phyloP scores from a whole-genome alignment of 345 rosid species.

The Hibiscus mutabilis region DNA sequence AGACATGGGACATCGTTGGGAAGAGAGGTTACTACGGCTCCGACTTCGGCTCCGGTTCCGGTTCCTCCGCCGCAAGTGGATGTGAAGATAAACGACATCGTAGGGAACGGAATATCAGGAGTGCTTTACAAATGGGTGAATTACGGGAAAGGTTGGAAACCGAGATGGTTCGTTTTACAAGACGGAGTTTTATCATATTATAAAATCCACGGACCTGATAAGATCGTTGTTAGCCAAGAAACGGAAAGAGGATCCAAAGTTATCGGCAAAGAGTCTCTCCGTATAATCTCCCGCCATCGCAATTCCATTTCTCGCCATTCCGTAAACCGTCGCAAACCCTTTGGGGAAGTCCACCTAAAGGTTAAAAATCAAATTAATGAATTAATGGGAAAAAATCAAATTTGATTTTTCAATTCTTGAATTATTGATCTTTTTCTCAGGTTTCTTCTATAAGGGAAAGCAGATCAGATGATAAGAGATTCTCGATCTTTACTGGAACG shows the following conservation, averaged over 20 bases:
- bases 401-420: background rate
- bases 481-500: slow-evolving; percentile 88
- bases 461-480: slow-evolving; percentile 89
- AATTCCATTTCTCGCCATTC: slow-evolving; percentile 12
- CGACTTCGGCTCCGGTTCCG: background rate
- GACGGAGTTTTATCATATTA: slow-evolving; percentile 94
- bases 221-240: slow-evolving; percentile 68
- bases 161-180: slow-evolving; percentile 89
- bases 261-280: slow-evolving; percentile 76
- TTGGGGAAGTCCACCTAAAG: slow-evolving; percentile 98
- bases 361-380: slow-evolving; percentile 21
- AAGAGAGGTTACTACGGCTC: background rate
- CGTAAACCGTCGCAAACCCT: slow-evolving; percentile 53
- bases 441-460: slow-evolving; percentile 78
- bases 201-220: slow-evolving; percentile 90
- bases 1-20: slow-evolving; percentile 3
- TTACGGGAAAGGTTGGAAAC: slow-evolving; percentile 95
- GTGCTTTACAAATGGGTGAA: slow-evolving; percentile 90
- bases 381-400: background rate
- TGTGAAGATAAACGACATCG: slow-evolving; percentile 73
- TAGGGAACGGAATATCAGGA: slow-evolving; percentile 87
- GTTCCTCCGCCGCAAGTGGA: slow-evolving; percentile 40
- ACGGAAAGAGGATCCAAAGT: slow-evolving; percentile 80
- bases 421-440: slow-evolving; percentile 18
- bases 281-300: slow-evolving; percentile 40